Conservation (phyloP, 1,139 yeast species). For the Zygotorulaspora mrakii region DNA sequence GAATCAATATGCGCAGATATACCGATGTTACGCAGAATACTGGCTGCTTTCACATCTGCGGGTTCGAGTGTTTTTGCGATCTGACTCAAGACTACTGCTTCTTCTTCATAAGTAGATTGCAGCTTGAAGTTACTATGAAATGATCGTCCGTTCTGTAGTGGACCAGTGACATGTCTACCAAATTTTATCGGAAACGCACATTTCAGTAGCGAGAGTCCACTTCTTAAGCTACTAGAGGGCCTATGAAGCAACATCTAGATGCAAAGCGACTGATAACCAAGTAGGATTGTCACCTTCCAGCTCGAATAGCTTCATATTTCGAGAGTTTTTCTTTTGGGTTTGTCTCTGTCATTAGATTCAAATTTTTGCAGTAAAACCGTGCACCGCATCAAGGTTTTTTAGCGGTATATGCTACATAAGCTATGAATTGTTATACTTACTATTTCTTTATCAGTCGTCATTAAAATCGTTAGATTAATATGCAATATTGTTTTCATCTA, state of each 20-base stretch:
- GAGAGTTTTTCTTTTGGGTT: neutral
- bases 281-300: neutral
- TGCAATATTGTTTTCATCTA: conserved; percentile 28
- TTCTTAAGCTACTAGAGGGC: neutral
- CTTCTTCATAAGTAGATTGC: conserved; percentile 57
- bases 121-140: conserved; percentile 29
- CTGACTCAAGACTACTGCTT: conserved; percentile 61
- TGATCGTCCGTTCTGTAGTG: neutral
- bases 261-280: neutral
- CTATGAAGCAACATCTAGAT: conserved; percentile 1
- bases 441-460: conserved; percentile 1
- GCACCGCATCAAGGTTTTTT: conserved; percentile 2
- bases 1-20: conserved; percentile 97
- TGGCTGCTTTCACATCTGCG: conserved; percentile 53
- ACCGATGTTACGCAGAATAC: conserved; percentile 85
- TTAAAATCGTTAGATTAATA: conserved; percentile 4
- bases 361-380: neutral
- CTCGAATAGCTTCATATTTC: neutral
- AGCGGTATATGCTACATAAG: neutral
- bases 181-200: neutral
- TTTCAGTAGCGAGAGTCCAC: neutral
- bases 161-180: neutral
- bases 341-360: too few species aligned
- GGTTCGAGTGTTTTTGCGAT: conserved; percentile 52
- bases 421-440: too few species aligned